Conservation (phyloP, 1,139 yeast genomes). For the Magnusiomyces paraingens region DNA sequence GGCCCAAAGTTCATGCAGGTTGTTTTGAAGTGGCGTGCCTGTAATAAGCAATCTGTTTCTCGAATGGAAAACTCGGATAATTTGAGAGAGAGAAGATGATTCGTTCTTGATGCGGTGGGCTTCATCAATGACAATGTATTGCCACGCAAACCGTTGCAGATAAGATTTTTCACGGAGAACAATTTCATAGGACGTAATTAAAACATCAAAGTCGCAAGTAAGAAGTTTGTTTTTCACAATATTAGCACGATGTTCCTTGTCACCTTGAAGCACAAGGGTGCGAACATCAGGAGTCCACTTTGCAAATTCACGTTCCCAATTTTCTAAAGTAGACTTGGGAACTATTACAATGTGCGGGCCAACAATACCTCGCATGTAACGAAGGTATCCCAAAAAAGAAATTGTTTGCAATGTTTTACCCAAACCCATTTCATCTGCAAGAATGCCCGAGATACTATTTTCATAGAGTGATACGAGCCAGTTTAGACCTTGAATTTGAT, state of each 20-base stretch:
- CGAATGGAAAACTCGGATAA: constrained; percentile 79
- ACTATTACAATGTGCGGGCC: constrained; percentile 93
- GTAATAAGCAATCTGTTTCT: constrained; percentile 80
- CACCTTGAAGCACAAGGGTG: constrained; percentile 79
- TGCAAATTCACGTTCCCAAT: constrained; percentile 90
- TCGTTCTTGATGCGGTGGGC: constrained; percentile 97
- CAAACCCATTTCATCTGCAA: constrained; percentile 98
- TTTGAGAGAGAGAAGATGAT: constrained; percentile 82
- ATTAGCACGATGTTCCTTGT: constrained; percentile 64
- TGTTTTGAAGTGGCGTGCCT: constrained; percentile 94
- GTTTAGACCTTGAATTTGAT: constrained; percentile 88
- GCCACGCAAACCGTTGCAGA: constrained; percentile 83
- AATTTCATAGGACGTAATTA: constrained; percentile 88
- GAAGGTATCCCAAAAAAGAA: constrained; percentile 68
- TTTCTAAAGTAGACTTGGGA: constrained; percentile 91
- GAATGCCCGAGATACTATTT: constrained; percentile 78
- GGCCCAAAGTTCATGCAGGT: constrained; percentile 95
- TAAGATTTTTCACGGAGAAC: constrained; percentile 80
- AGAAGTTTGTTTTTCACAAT: constrained; percentile 55
- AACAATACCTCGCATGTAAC: constrained; percentile 67
- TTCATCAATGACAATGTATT: constrained; percentile 89
- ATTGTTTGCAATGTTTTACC: constrained; percentile 59
- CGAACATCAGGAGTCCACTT: constrained; percentile 97
- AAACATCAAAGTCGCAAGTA: constrained; percentile 77
- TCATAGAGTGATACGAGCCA: constrained; percentile 85